phyloP scores from a whole-genome alignment of 169 alveolate genomes.

The Toxoplasma gondii region DNA sequence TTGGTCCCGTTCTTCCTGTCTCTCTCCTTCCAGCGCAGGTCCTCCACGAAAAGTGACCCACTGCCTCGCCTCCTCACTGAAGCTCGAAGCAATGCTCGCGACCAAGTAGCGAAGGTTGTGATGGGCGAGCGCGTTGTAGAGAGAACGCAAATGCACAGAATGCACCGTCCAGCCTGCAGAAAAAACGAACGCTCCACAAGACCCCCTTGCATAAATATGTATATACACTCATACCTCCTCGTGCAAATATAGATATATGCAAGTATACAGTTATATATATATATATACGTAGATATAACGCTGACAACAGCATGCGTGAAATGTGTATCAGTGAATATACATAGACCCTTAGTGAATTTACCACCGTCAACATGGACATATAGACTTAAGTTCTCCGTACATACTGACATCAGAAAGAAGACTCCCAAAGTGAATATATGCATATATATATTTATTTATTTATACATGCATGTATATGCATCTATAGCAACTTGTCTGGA shows the following conservation, averaged over 20 bases:
- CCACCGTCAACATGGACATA: no score
- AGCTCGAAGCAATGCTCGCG: slow-evolving; percentile 50
- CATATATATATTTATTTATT: no score
- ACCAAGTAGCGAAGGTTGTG: slow-evolving; percentile 53
- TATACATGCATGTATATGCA: no score
- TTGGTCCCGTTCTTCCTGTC: neutral
- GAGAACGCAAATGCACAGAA: slow-evolving; percentile 62
- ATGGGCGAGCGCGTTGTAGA: slow-evolving; percentile 51
- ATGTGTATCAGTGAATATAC: no score
- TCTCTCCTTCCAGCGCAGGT: neutral
- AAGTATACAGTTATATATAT: neutral
- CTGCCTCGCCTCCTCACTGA: slow-evolving; percentile 51
- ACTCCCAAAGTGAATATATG: no score
- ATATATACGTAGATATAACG: neutral
- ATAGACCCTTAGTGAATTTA: no score
- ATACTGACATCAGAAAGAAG: no score
- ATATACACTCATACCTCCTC: no score
- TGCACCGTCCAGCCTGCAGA: slow-evolving; percentile 69
- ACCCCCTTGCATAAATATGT: neutral
- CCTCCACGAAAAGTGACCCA: slow-evolving; percentile 28
- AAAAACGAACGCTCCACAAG: neutral
- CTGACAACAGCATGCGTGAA: no score
- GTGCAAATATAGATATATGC: no score
- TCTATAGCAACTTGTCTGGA: no score
- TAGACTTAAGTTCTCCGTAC: no score